Base-by-base conservation (phyloP, 371 early-diverging fungal species). In the Mucor piriformis region DNA sequence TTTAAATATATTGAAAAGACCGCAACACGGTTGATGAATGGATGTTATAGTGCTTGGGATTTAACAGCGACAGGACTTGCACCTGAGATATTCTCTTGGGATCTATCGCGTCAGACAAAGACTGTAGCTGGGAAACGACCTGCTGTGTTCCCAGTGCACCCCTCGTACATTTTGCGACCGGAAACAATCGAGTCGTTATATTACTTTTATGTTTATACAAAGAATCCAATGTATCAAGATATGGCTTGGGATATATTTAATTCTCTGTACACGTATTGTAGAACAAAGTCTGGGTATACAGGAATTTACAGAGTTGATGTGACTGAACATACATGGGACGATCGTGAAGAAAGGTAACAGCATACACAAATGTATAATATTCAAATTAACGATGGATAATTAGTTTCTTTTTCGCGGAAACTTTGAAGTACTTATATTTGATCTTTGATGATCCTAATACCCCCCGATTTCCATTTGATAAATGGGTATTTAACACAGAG, bases 361-460 rank as follows among this genome's bases (percentile, higher is more conserved):
- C 42, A 21, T 16, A 11, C 42, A 6, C n/a, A 10, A 52, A 21
- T 20, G 5, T 33, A 54, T 8, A 34, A 2, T 34, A 13, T 4
- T n/a, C 6, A 38, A n/a, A 37, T 37, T 37, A 37, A 37, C 37
- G 29, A 29, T 29, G 4, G 6, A 29, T 18, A 42, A 7, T 18
- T 50, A 83, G 88, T 46, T 95, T 93, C 73, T 91, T 94, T 61
- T 79, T 92, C 67, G 95, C 94, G 0, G 99, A 98, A 69, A 96
- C 97, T 0, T 83, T 97, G 54, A 97, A 98, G 72, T 97, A 97
- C 69, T 77, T 97, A 43, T 96, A 93, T 64, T 72, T 95, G 35
- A 73, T 96, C 16, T 97, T 94, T 81, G 76, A 85, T 25, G 88
- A 84, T 40, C 83, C 90, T n/a, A 37, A 56, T 6, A 12, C 25